Base-by-base conservation (phyloP, 2,329 filamentous ascomycete genomes). In the Trichoderma oligosporum region DNA sequence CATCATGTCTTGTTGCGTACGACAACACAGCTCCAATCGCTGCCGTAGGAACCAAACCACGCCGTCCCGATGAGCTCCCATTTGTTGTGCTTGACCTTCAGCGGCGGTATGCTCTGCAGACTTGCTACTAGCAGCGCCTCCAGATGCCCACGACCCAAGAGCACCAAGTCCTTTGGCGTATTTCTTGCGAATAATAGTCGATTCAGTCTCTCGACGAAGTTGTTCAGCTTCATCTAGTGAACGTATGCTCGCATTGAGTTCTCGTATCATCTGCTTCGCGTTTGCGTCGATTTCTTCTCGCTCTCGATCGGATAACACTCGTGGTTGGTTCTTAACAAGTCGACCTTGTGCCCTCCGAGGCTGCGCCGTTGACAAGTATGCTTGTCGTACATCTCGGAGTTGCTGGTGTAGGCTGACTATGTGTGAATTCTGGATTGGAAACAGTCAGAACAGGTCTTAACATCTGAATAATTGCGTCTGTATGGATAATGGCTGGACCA, bases 1-100 rank as follows among this genome's bases (percentile, higher is more conserved):
- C 81, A 97, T 96, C 91, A 97, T 97, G 49, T 82, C 82, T 65
- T 90, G 85, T 76, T 97, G 93, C 61, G 87, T 84, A 65, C 84
- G 81, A 39, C 88, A 87, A 57, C 87, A 91, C 62, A 84, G 80
- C 73, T 94, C 88, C 61, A 97, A 74, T 66, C 84, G 81, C 68
- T 87, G 81, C 61, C 89, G 81, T 66, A 99, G 70, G 64, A 87
- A 92, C 86, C 88, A 93, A 9, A 97, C 75, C 44, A 99, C 84
- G 61, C 87, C 87, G 66, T 96, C 92, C 52, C 92, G 78, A 63
- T 96, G 88, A 48, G 83, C 80, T 49, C 82, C 85, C 6, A 88
- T 73, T 38, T 83, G 84, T 61, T 83, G 83, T 56, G 84, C 83
- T 59, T 78, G 82, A 6, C 84, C 87, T 69, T 96, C 91, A 4